Evolutionary conservation across 768 basidiomycete genomes (phyloP).

Genomic region (Rhodotorula paludigena): DNA sequence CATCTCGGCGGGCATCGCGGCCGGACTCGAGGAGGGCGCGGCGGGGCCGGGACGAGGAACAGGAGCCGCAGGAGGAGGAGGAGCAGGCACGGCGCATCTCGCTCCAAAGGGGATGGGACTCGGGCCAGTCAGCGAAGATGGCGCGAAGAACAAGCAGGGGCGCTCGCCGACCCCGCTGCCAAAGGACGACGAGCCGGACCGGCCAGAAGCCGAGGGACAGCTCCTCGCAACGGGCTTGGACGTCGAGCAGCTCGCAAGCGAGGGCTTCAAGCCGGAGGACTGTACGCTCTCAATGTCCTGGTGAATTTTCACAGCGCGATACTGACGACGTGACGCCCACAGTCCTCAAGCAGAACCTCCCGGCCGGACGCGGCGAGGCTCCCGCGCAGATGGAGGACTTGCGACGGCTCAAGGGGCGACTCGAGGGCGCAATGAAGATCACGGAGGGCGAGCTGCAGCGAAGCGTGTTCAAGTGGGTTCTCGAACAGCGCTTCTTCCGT

Average conservation of each 20-base stretch:
- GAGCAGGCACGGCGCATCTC: neutral
- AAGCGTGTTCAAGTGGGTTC: constrained; percentile 76
- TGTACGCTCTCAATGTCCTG: constrained; percentile 57
- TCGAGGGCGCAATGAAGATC: constrained; percentile 64
- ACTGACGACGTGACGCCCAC: neutral
- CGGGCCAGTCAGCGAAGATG: neutral
- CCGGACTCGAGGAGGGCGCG: no score
- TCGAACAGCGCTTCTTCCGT: neutral
- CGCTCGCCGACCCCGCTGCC: neutral
- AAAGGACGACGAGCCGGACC: neutral
- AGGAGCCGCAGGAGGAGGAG: neutral
- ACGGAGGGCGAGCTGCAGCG: constrained; percentile 75
- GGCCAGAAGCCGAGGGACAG: constrained; percentile 14
- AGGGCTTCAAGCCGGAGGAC: constrained; percentile 78
- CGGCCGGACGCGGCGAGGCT: constrained; percentile 45
- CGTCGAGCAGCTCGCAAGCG: constrained; percentile 62
- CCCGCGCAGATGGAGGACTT: constrained; percentile 48
- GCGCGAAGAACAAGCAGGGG: neutral
- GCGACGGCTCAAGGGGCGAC: constrained; percentile 69
- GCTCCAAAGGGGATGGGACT: neutral
- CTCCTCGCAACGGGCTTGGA: constrained; percentile 48
- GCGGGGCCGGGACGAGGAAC: neutral
- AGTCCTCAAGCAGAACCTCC: constrained; percentile 41
- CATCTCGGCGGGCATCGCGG: neutral
- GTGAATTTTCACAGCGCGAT: no score